phyloP scores from a whole-genome alignment of 371 early-diverging fungal genomes.

The Entomophthora muscae region DNA sequence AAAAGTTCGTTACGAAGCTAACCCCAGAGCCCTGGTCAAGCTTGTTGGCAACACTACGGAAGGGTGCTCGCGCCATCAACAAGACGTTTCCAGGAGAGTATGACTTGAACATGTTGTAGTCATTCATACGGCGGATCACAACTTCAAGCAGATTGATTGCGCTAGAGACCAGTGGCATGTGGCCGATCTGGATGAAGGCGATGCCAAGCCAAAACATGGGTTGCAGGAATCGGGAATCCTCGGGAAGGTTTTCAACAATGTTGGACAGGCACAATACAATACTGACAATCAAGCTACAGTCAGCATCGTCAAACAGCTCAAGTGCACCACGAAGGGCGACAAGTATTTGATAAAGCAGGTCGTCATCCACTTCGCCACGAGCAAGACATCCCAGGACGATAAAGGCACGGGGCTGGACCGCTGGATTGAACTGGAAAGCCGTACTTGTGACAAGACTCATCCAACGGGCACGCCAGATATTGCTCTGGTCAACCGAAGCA shows the following conservation, averaged over 20 bases:
- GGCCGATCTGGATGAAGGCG: conserved; percentile 67
- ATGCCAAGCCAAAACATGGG: conserved; percentile 81
- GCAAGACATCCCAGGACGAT: conserved; percentile 77
- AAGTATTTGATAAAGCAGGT: conserved; percentile 70
- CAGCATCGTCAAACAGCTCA: conserved; percentile 60
- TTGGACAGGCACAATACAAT: conserved; percentile 78
- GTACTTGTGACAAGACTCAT: conserved; percentile 76
- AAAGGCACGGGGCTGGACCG: conserved; percentile 85
- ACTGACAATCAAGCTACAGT: conserved; percentile 53
- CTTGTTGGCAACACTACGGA: conserved; percentile 28
- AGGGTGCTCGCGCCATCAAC: conserved; percentile 45
- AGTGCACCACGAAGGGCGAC: conserved; percentile 72
- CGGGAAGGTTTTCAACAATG: conserved; percentile 64
- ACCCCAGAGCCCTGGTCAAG: conserved; percentile 58
- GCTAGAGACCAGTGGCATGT: conserved; percentile 50
- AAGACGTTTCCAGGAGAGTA: conserved; percentile 43
- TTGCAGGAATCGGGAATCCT: conserved; percentile 54
- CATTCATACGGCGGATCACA: conserved; percentile 54
- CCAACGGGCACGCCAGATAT: conserved; percentile 78
- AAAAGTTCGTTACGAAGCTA: conserved; percentile 68
- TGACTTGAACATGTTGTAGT: conserved; percentile 46
- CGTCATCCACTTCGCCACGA: conserved; percentile 71
- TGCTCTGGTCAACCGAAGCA: conserved; percentile 43
- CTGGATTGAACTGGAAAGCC: conserved; percentile 85
- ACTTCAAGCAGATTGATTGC: conserved; percentile 51